Evolutionary conservation across 2,329 filamentous ascomycete genomes (phyloP).

Genomic region (Curvularia lunata): DNA sequence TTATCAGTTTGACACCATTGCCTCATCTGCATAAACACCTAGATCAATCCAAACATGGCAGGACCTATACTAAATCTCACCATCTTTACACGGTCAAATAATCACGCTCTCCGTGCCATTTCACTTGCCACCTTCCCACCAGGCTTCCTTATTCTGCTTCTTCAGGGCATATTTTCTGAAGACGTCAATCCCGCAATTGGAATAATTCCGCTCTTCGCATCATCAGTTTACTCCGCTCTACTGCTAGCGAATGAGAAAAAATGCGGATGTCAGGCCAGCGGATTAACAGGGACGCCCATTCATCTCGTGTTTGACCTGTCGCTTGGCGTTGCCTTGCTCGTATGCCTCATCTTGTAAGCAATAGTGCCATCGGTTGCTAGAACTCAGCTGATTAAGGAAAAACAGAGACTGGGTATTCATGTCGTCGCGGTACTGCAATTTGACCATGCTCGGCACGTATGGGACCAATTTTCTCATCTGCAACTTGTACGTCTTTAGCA

Average conservation of each 20-base stretch:
- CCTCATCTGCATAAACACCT: neutral
- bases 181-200: slow-evolving; percentile 39
- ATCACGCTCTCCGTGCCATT: slow-evolving; percentile 34
- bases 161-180: slow-evolving; percentile 29
- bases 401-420: slow-evolving; percentile 5
- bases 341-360: slow-evolving; percentile 31
- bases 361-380: no score
- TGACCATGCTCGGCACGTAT: slow-evolving; percentile 34
- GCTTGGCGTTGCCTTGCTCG: slow-evolving; percentile 27
- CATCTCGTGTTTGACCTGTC: slow-evolving; percentile 34
- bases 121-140: slow-evolving; percentile 33
- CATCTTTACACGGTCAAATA: slow-evolving; percentile 31
- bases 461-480: slow-evolving; percentile 35
- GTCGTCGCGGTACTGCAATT: neutral
- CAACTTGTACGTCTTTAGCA: slow-evolving; percentile 33
- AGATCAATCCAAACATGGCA: slow-evolving; percentile 1
- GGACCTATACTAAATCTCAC: slow-evolving; percentile 30
- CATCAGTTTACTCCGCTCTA: slow-evolving; percentile 27
- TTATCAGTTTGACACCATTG: neutral
- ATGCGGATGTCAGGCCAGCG: slow-evolving; percentile 33
- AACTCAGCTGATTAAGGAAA: neutral
- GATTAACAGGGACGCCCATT: slow-evolving; percentile 35
- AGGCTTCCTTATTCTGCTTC: slow-evolving; percentile 36
- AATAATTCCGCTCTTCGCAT: slow-evolving; percentile 39
- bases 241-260: slow-evolving; percentile 35